Base-by-base conservation (phyloP, 2,329 filamentous ascomycete genomes). In the Lecanosticta acicola region DNA sequence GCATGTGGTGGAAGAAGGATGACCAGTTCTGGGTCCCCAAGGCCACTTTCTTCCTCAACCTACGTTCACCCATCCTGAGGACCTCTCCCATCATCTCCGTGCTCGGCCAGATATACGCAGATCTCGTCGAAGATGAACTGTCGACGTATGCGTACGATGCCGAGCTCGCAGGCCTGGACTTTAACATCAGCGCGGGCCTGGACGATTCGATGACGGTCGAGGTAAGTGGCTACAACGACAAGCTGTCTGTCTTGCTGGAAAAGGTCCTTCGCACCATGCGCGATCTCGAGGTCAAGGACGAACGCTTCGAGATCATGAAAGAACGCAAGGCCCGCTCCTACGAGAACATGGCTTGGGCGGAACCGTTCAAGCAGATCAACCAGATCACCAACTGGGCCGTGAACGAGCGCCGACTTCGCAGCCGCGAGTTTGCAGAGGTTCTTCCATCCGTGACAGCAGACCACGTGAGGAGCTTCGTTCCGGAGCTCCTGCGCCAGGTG, bases 1-100 rank as follows among this genome's bases (percentile, higher is more conserved):
- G 90, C 21, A 84, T 87, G 2, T 98, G 93, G 93, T 96, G 83
- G 74, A 98, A 98, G 74, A 97, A 97, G 69, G 93, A 98, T 60
- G 93, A 98, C 59, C 89, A 84, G 0, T 98, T 97, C 68, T 97
- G 91, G 90, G 93, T 97, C 8, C 93, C 93, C 7, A 95, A 94
- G 66, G 93, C 87, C 3, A 93, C 89, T 48, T 73, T 97, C 14
- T 79, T 89, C 54, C 80, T 95, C 53, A 87, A 83, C 56, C 76
- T 94, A 55, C 80, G 83, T 58, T 94, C 84, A 48, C 85, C 89
- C 0, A 69, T 94, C 37, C 81, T 86, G n/a, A 83, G 81, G 63
- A 78, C 86, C 1, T 89, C 86, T 3, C 85, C 89, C 1, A 82
- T 85, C 46, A 90, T 85, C 51, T 75, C 80, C 24, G 81, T 94